These are phyloP conservation scores for Neofusicoccum kwambonambiense DNA, from an alignment of 2,329 filamentous ascomycete species.

Conservation along the genomic window DNA sequence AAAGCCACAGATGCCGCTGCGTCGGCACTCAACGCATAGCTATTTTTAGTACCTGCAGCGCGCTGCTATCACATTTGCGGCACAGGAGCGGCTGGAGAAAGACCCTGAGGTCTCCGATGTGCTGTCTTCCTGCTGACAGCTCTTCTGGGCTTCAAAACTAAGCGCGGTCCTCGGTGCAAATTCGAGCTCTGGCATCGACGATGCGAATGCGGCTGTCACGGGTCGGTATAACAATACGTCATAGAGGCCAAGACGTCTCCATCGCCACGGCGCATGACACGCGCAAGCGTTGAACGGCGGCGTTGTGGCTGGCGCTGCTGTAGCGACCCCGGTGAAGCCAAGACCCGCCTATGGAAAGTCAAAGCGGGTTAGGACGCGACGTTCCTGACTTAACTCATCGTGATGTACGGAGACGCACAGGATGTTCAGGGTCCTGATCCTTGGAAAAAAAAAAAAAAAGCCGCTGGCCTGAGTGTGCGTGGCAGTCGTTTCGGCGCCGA, in stretches of 20 bases:
- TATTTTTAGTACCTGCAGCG: not conserved
- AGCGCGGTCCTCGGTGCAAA: not conserved
- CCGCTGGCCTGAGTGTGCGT: not conserved
- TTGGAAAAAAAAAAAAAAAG: not conserved
- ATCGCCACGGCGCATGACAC: conserved; percentile 1
- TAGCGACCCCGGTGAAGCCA: not conserved
- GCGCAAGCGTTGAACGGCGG: not conserved
- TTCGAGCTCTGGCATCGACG: not conserved
- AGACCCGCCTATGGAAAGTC: not conserved
- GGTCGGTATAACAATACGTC: not conserved
- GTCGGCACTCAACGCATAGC: not conserved
- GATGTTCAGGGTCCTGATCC: conserved; percentile 11
- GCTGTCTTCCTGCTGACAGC: not conserved
- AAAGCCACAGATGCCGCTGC: not conserved
- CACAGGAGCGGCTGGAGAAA: not conserved
- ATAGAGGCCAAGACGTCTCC: not conserved
- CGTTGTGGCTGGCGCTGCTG: conserved; percentile 3
- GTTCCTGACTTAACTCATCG: conserved; percentile 2
- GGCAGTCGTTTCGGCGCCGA: not conserved
- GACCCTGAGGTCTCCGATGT: not conserved
- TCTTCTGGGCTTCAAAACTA: not conserved
- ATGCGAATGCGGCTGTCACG: not conserved
- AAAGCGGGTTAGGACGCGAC: not conserved
- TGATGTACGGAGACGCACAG: not conserved
- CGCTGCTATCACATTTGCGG: not conserved